Conservation (phyloP, 352 stramenopile genomes). For the Globisporangium perplexum region DNA sequence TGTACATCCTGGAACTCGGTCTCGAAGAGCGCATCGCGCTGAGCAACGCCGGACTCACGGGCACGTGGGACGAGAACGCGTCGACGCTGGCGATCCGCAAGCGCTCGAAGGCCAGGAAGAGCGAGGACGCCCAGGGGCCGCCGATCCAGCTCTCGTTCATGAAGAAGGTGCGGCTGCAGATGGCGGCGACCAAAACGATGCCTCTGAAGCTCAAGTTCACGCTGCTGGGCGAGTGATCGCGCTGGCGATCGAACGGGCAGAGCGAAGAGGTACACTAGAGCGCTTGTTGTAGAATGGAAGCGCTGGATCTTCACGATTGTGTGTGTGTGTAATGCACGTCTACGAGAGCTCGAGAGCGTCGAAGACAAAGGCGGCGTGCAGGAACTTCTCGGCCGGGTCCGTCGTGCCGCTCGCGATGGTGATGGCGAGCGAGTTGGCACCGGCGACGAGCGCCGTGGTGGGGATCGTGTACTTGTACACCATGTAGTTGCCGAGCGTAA, state of each 20-base stretch:
- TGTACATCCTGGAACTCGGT: conserved; percentile 69
- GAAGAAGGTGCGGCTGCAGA: conserved; percentile 51
- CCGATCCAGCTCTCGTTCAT: conserved; percentile 48
- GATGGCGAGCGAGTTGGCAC: conserved; percentile 32
- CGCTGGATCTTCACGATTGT: neutral
- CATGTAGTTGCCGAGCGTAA: conserved; percentile 41
- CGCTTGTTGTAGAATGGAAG: neutral
- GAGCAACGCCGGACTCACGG: conserved; percentile 29
- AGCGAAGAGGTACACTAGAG: too few species aligned
- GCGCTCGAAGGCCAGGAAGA: neutral
- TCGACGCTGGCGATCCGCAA: conserved; percentile 34
- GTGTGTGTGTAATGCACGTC: neutral
- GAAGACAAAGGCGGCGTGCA: conserved; percentile 38
- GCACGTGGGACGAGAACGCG: conserved; percentile 45
- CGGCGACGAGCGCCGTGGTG: conserved; percentile 23
- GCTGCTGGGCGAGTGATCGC: conserved; percentile 26
- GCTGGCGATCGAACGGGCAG: neutral
- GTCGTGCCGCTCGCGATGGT: conserved; percentile 32
- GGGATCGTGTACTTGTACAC: conserved; percentile 46
- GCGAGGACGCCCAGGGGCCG: neutral
- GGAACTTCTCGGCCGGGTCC: conserved; percentile 32
- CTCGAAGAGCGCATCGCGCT: conserved; percentile 67
- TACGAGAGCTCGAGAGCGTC: conserved; percentile 43
- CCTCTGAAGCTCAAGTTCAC: conserved; percentile 50
- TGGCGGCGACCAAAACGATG: conserved; percentile 67